A percentile compares a stretch with the other conserved stretches of the same genome.
Conservation (phyloP, 1,139 yeast genomes). For the Diutina ranongensis region DNA sequence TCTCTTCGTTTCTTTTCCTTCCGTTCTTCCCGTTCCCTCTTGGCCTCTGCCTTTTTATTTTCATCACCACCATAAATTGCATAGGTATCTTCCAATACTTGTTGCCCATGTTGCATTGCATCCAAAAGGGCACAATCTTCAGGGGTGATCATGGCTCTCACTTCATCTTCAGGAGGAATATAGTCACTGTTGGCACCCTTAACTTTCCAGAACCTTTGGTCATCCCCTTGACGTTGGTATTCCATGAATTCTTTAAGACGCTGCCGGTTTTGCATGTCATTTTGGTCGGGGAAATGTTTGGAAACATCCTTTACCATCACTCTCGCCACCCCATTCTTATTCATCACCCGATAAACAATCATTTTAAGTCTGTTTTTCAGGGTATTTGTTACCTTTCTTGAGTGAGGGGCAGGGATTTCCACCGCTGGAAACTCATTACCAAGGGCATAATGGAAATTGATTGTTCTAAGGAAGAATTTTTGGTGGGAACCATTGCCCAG, state of each 20-base stretch:
- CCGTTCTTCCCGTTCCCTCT: conserved; percentile 12
- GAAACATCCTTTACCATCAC: conserved; percentile 82
- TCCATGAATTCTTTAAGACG: conserved; percentile 97
- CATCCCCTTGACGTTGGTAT: conserved; percentile 88
- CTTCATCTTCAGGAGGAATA: conserved; percentile 63
- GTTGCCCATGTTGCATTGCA: conserved; percentile 91
- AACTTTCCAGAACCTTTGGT: conserved; percentile 92
- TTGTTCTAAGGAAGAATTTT: conserved; percentile 40
- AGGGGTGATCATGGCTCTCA: conserved; percentile 79
- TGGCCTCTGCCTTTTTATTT: conserved; percentile 22
- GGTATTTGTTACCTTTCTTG: conserved; percentile 89
- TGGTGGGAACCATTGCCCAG: conserved; percentile 68
- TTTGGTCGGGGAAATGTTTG: conserved; percentile 91
- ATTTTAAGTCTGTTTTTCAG: conserved; percentile 83
- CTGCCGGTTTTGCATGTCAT: conserved; percentile 95
- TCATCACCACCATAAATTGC: conserved; percentile 33
- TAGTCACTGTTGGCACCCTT: conserved; percentile 40
- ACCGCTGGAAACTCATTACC: conserved; percentile 93
- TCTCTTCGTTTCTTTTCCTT: conserved; percentile 16
- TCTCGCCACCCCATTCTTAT: conserved; percentile 63
- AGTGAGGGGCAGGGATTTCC: conserved; percentile 96
- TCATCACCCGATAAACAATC: conserved; percentile 85
- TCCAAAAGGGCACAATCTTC: conserved; percentile 85
- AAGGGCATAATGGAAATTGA: conserved; percentile 69
- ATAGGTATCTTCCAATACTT: conserved; percentile 59